Conservation (phyloP, 2,329 filamentous ascomycete species). For the Trichoderma oligosporum region DNA sequence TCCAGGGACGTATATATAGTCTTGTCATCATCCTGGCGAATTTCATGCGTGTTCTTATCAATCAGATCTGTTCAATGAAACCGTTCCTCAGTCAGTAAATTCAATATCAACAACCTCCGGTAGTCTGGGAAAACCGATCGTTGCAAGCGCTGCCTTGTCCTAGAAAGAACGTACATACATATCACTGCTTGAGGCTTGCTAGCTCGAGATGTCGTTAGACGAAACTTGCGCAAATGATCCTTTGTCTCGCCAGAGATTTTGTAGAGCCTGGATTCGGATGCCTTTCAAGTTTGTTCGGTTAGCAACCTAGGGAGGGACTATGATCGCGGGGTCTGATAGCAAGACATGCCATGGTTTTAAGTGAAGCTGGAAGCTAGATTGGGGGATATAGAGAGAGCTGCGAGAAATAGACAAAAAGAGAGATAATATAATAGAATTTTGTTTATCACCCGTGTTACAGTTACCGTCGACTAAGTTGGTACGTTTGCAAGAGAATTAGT, state of each 20-base stretch:
- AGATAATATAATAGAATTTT: too few relatives aligned
- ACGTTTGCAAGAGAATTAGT: neutral
- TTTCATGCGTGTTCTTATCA: slow-evolving; percentile 85
- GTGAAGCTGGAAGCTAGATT: neutral
- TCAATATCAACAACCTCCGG: too few relatives aligned
- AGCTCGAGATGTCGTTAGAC: slow-evolving; percentile 80
- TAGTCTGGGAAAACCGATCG: too few relatives aligned
- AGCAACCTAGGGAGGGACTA: neutral
- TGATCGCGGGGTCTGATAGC: neutral
- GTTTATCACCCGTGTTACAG: too few relatives aligned
- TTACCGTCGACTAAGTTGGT: neutral
- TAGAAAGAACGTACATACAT: slow-evolving; percentile 67
- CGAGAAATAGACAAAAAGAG: too few relatives aligned
- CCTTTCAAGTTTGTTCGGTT: slow-evolving; percentile 25
- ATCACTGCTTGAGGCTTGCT: slow-evolving; percentile 88
- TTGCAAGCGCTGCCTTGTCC: too few relatives aligned
- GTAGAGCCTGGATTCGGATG: slow-evolving; percentile 84
- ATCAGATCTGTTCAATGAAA: slow-evolving; percentile 67
- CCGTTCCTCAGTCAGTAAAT: too few relatives aligned
- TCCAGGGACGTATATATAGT: slow-evolving; percentile 75
- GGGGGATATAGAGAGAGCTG: neutral
- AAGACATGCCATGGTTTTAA: neutral
- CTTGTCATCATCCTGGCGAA: slow-evolving; percentile 75
- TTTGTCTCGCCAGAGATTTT: slow-evolving; percentile 89
- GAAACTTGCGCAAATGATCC: slow-evolving; percentile 89